A percentile compares a stretch with the other conserved stretches of the same genome.
Conservation (phyloP, 805 yeast genomes). For the Pichia gijzeniarum region DNA sequence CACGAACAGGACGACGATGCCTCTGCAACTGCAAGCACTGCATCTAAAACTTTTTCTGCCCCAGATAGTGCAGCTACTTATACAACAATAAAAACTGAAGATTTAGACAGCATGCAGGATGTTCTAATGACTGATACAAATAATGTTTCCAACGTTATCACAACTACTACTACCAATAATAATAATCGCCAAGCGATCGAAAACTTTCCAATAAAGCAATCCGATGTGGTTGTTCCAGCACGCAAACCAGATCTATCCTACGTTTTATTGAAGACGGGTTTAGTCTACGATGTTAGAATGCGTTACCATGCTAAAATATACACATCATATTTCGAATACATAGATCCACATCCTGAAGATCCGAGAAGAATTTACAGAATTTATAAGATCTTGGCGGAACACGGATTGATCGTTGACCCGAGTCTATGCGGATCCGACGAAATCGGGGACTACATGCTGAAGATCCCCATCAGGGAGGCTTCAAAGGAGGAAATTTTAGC, state of each 20-base stretch:
- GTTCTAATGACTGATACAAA: conserved; percentile 7
- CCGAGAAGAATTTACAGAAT: conserved; percentile 93
- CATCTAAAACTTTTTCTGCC: neutral
- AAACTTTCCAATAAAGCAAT: neutral
- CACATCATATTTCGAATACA: conserved; percentile 86
- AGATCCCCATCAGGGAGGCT: conserved; percentile 89
- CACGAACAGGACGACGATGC: neutral
- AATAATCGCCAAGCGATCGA: neutral
- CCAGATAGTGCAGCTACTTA: neutral
- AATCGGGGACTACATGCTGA: conserved; percentile 80
- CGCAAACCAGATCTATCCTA: conserved; percentile 64
- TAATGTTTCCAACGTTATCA: neutral
- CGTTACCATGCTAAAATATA: conserved; percentile 93
- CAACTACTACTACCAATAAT: neutral
- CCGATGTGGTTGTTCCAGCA: conserved; percentile 32
- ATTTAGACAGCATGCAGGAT: neutral
- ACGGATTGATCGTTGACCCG: conserved; percentile 81
- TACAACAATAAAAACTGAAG: neutral
- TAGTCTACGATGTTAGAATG: conserved; percentile 96
- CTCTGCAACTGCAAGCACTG: neutral
- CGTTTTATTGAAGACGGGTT: conserved; percentile 78
- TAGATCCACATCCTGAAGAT: conserved; percentile 98
- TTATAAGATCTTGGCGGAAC: conserved; percentile 88
- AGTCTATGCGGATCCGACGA: conserved; percentile 63
- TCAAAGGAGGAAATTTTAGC: conserved; percentile 74